These are phyloP conservation scores for Clavispora vitiphila DNA, from an alignment of 805 yeast genomes.

Conservation along the genomic window DNA sequence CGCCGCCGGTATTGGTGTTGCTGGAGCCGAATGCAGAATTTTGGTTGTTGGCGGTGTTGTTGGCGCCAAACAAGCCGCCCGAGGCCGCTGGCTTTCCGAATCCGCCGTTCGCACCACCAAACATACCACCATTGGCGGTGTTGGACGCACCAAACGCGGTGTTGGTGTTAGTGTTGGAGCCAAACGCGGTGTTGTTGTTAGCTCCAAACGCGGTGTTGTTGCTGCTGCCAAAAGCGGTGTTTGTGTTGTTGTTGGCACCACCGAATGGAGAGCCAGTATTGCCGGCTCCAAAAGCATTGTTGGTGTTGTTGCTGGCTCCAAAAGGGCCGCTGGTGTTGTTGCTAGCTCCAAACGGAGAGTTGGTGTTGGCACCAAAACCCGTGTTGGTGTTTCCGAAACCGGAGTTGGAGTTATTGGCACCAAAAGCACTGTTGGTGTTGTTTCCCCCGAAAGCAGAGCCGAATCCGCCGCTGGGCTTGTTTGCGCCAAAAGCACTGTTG, in stretches of 20 bases:
- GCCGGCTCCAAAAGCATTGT: conserved; percentile 18
- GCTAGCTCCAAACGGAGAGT: conserved; percentile 15
- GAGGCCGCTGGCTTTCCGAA: conserved; percentile 23
- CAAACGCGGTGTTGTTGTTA: conserved; percentile 16
- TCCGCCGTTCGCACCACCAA: conserved; percentile 19
- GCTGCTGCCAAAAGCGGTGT: conserved; percentile 7
- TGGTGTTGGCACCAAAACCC: too few relatives aligned
- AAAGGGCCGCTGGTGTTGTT: conserved; percentile 10
- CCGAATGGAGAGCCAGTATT: conserved; percentile 18
- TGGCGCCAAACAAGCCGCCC: conserved; percentile 9
- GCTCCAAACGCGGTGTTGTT: conserved; percentile 9
- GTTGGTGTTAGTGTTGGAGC: conserved; percentile 15
- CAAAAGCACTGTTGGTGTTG: conserved; percentile 15
- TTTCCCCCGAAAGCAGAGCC: conserved; percentile 5
- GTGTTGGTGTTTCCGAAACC: conserved; percentile 18
- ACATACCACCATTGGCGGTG: conserved; percentile 14
- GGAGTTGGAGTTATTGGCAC: conserved; percentile 9
- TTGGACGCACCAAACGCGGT: background rate
- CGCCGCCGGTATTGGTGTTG: conserved; percentile 21
- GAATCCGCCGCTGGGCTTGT: conserved; percentile 14
- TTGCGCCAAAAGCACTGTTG: conserved; percentile 16
- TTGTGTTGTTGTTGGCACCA: conserved; percentile 7
- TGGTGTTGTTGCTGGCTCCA: background rate
- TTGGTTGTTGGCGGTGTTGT: background rate
- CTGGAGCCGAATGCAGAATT: conserved; percentile 19